Evolutionary conservation across 2,329 filamentous ascomycete genomes (phyloP).

Genomic region (Penicillium italicum): DNA sequence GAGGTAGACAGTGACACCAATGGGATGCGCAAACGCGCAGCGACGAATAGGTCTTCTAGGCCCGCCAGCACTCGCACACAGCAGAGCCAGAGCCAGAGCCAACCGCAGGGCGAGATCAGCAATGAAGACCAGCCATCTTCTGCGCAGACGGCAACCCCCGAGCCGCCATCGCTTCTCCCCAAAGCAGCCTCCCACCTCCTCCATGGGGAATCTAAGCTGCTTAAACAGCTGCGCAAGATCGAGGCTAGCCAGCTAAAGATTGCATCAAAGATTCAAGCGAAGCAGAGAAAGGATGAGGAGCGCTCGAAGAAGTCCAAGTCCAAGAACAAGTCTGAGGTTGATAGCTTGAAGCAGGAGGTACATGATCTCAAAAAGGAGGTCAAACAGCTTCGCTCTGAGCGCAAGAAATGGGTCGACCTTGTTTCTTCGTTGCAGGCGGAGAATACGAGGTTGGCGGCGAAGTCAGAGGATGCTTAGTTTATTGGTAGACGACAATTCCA

Average conservation of each 20-base stretch:
- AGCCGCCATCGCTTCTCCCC: constrained; percentile 24
- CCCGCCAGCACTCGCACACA: constrained; percentile 12
- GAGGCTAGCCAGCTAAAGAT: constrained; percentile 42
- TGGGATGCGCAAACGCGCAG: constrained; percentile 17
- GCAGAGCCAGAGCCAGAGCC: constrained; percentile 22
- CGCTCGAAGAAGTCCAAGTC: constrained; percentile 45
- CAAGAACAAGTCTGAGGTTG: constrained; percentile 38
- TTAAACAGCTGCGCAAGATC: constrained; percentile 42
- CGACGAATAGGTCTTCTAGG: constrained; percentile 18
- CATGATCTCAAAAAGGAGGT: constrained; percentile 49
- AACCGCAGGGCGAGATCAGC: constrained; percentile 5
- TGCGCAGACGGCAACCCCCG: constrained; percentile 6
- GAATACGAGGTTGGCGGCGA: constrained; percentile 49
- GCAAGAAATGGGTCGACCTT: constrained; percentile 49
- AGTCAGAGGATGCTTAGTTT: constrained; percentile 26
- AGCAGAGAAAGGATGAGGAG: constrained; percentile 36
- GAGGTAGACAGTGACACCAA: constrained; percentile 20
- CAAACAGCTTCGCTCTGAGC: constrained; percentile 48
- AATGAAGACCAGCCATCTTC: constrained; percentile 15
- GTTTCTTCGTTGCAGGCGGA: constrained; percentile 56
- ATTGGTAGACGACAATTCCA: not conserved
- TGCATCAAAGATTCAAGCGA: constrained; percentile 38
- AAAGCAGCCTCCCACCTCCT: constrained; percentile 33
- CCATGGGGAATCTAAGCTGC: constrained; percentile 35
- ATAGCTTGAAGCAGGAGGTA: constrained; percentile 48